Percentiles rank a stretch among this genome's conserved stretches.
phyloP scores from a whole-genome alignment of 768 basidiomycete genomes.

The Agrocybe praecox region DNA sequence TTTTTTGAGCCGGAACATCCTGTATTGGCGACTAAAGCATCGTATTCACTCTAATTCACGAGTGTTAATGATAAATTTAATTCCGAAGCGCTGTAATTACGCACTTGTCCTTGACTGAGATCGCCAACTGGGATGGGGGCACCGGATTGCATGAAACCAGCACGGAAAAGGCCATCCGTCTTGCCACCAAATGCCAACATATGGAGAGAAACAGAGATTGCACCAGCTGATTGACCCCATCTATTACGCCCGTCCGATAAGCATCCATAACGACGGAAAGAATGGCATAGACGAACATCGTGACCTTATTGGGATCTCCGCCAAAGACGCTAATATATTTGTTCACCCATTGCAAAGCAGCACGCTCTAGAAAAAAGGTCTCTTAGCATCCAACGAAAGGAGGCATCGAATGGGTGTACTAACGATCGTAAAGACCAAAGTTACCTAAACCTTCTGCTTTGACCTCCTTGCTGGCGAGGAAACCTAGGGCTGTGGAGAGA shows the following conservation, averaged over 20 bases:
- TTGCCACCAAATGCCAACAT: conserved; percentile 50
- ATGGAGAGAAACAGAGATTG: conserved; percentile 53
- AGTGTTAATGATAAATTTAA: neutral
- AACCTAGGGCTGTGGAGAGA: conserved; percentile 16
- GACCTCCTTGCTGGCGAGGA: conserved; percentile 22
- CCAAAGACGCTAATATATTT: conserved; percentile 62
- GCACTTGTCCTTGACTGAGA: conserved; percentile 13
- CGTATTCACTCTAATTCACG: conserved; percentile 31
- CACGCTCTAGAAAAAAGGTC: conserved; percentile 39
- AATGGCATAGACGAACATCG: conserved; percentile 34
- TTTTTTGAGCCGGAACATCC: conserved; percentile 36
- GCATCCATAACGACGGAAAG: neutral
- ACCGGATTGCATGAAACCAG: conserved; percentile 50
- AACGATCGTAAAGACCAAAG: conserved; percentile 53
- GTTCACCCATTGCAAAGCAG: conserved; percentile 63
- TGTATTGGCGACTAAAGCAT: conserved; percentile 36
- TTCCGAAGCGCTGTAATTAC: neutral
- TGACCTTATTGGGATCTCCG: conserved; percentile 58
- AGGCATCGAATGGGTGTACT: no score
- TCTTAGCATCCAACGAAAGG: neutral
- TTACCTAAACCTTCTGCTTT: conserved; percentile 24
- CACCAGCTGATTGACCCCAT: conserved; percentile 50
- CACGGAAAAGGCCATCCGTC: conserved; percentile 47
- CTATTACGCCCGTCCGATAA: conserved; percentile 12
- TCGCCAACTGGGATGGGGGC: conserved; percentile 25